phyloP scores from a whole-genome alignment of 495 filamentous ascomycete species.

The Hyaloscypha bicolor region DNA sequence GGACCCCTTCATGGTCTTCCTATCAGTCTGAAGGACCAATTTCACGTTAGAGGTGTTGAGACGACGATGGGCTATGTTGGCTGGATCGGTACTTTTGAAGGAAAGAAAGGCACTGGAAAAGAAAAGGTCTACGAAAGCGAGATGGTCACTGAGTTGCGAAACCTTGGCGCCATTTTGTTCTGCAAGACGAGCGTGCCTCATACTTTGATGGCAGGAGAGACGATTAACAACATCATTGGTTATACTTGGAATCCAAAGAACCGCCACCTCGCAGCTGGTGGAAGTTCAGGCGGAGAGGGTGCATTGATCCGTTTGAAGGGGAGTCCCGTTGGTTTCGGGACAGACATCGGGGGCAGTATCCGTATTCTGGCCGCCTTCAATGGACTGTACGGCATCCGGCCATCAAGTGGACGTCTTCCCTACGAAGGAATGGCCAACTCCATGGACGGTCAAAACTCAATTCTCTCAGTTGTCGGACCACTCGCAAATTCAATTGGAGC shows the following conservation, averaged over 20 bases:
- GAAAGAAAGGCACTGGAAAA: conserved; percentile 43
- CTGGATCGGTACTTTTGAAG: conserved; percentile 54
- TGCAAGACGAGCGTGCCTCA: conserved; percentile 52
- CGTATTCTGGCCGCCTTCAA: conserved; percentile 59
- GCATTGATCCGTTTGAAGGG: conserved; percentile 57
- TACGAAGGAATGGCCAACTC: conserved; percentile 42
- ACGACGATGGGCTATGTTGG: conserved; percentile 35
- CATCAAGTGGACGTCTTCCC: conserved; percentile 57
- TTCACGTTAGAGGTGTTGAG: conserved; percentile 38
- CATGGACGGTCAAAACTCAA: conserved; percentile 35
- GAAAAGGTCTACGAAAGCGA: conserved; percentile 33
- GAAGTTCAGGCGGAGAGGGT: conserved; percentile 63
- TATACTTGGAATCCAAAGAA: conserved; percentile 57
- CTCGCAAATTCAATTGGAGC: conserved; percentile 50
- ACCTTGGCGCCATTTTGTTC: conserved; percentile 60
- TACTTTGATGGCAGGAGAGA: conserved; percentile 35
- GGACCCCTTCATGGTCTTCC: conserved; percentile 55
- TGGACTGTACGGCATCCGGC: conserved; percentile 61
- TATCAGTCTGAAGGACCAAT: conserved; percentile 58
- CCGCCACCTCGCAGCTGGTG: conserved; percentile 54
- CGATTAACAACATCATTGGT: conserved; percentile 36
- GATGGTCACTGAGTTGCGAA: conserved; percentile 43
- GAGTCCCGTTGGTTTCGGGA: conserved; percentile 60
- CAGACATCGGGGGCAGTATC: conserved; percentile 63
- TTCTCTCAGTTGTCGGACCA: conserved; percentile 47